Evolutionary conservation across 2,329 filamentous ascomycete species (phyloP), one percentile per base, ranked within the genome.

Genomic region (Cladosporium phlei): DNA sequence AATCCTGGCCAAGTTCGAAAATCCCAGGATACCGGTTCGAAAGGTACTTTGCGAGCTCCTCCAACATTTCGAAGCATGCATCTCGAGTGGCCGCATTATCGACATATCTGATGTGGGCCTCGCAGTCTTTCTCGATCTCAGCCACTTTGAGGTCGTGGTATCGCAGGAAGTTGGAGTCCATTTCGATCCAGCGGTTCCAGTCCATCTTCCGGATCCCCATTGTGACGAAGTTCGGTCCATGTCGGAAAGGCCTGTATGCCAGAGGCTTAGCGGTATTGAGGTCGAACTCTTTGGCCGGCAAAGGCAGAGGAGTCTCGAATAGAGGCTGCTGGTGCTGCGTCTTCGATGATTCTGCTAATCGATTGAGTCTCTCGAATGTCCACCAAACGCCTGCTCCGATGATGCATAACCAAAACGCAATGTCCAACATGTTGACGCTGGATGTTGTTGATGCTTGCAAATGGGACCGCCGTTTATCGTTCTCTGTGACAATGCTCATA

Each of bases 171-270:
- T 45, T 45, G 6, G 42, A 45, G 12, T 45, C 42, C 32, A 45
- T 35, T 6, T 37, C 32, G 17, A 45, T 45, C 42, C 42, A 45
- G 3, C 37, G 21, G 24, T 45, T 20, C 32, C 42, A 45, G 32
- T 45, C 42, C 7, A 45, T 32, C 10, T 45, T 45, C 4, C 42
- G 32, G 17, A 45, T 45, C 32, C 42, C 42, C 42, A 45, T 45
- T 5, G 42, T 45, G 32, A 45, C 24, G 16, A 37, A 19, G 8
- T 24, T 45, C 17, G 35, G 35, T 19, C 42, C 42, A 29, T 45
- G 42, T 14, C 42, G 42, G 32, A 45, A 45, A 2, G 42, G 42
- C 12, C 42, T 32, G 14, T 45, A 45, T 7, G 37, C 16, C 24
- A 37, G 42, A 7, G 42, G 42, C 24, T 45, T n/a, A 10, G 42